These are phyloP conservation scores for Colletotrichum sp. DNA, from an alignment of 2,329 filamentous ascomycete species.

Conservation along the genomic window DNA sequence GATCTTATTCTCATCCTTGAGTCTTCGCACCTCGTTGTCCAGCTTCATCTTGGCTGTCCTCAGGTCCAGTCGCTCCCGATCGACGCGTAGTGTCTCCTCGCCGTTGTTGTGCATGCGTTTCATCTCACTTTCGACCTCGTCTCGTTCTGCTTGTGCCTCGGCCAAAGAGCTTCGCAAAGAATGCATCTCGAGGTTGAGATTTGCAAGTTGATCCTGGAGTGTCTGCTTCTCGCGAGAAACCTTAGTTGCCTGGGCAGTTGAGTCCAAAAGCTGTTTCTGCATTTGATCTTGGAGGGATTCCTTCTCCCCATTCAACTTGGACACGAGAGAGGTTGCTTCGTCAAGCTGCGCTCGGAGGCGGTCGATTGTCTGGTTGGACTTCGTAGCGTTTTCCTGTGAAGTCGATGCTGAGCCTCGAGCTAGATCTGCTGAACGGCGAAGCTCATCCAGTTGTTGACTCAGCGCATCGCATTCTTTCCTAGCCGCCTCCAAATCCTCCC, in stretches of 20 bases:
- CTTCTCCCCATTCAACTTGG: constrained; percentile 17
- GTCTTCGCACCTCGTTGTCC: constrained; percentile 68
- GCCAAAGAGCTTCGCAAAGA: constrained; percentile 60
- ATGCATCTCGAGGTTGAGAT: constrained; percentile 64
- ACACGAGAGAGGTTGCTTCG: constrained; percentile 17
- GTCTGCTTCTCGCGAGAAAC: constrained; percentile 64
- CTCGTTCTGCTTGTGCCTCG: constrained; percentile 67
- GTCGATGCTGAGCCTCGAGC: constrained; percentile 12
- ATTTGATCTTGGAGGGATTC: constrained; percentile 54
- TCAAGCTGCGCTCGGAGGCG: constrained; percentile 16
- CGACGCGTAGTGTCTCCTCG: constrained; percentile 64
- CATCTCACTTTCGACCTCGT: constrained; percentile 69
- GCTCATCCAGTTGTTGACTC: constrained; percentile 44
- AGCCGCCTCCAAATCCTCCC: constrained; percentile 47
- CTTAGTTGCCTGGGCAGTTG: constrained; percentile 61
- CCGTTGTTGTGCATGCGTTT: constrained; percentile 59
- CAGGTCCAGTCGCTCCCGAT: constrained; percentile 73
- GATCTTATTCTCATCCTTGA: constrained; percentile 67
- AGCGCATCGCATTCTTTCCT: constrained; percentile 51
- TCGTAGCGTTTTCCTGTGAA: constrained; percentile 12
- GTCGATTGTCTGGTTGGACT: constrained; percentile 41
- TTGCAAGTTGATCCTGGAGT: constrained; percentile 67
- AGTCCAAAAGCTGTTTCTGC: constrained; percentile 62
- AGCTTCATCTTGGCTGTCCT: constrained; percentile 71
- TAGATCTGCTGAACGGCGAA: constrained; percentile 26